A percentile compares a stretch with the other conserved stretches of the same genome.
phyloP scores from a whole-genome alignment of 805 yeast genomes.

The Monosporozyma siamensis region DNA sequence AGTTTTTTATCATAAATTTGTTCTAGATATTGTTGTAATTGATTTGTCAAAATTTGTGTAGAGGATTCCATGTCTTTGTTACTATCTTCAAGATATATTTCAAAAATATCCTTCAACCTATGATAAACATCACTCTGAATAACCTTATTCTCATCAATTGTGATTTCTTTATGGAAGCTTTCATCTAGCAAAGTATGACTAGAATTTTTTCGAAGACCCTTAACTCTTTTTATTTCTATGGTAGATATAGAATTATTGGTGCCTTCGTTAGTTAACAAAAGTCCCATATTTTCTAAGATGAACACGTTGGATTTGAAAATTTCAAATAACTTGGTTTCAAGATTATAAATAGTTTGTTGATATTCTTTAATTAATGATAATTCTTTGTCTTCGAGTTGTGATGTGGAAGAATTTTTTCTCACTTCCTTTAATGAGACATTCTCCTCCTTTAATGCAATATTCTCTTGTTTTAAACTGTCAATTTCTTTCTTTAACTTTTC shows the following conservation, averaged over 20 bases:
- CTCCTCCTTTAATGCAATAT: not conserved
- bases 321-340: constrained; percentile 14
- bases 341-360: not conserved
- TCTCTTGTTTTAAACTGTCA: no score
- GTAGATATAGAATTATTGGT: constrained; percentile 16
- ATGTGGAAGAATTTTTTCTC: not conserved
- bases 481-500: not conserved
- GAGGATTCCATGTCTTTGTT: constrained; percentile 4
- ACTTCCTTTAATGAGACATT: no score
- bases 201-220: constrained; percentile 54
- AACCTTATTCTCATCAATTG: constrained; percentile 20
- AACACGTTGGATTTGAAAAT: constrained; percentile 43
- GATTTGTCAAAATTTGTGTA: not conserved
- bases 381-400: not conserved
- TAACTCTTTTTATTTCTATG: constrained; percentile 60
- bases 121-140: constrained; percentile 43
- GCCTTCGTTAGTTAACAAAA: constrained; percentile 35
- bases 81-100: constrained; percentile 8
- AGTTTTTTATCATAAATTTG: constrained; percentile 23
- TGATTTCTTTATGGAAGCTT: constrained; percentile 23
- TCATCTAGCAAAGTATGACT: constrained; percentile 29
- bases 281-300: constrained; percentile 66
- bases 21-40: constrained; percentile 8
- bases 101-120: constrained; percentile 15
- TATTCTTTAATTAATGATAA: not conserved